These are phyloP conservation scores for Ceratocystis destructans DNA, from an alignment of 2,329 filamentous ascomycete species.

Conservation along the genomic window DNA sequence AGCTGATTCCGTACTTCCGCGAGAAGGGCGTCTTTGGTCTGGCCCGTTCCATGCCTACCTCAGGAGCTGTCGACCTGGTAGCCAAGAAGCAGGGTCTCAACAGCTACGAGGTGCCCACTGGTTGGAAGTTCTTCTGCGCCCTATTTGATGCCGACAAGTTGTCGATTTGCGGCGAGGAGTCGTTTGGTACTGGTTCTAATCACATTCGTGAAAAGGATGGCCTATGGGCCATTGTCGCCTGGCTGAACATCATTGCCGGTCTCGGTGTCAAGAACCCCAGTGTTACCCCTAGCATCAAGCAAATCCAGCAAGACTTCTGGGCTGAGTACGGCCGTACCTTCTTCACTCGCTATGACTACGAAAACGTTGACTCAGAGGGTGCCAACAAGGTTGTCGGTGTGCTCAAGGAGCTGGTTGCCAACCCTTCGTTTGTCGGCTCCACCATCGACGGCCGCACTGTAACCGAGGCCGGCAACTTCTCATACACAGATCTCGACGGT, in stretches of 20 bases:
- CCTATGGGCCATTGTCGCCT: slow-evolving; percentile 91
- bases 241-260: slow-evolving; percentile 96
- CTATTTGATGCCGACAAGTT: slow-evolving; percentile 90
- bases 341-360: slow-evolving; percentile 98
- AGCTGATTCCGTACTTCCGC: slow-evolving; percentile 96
- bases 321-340: slow-evolving; percentile 89
- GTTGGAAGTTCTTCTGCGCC: slow-evolving; percentile 99
- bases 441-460: slow-evolving; percentile 70
- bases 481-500: slow-evolving; percentile 96
- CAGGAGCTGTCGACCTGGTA: slow-evolving; percentile 86
- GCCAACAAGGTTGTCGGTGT: slow-evolving; percentile 81
- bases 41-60: slow-evolving; percentile 95
- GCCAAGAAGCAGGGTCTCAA: slow-evolving; percentile 85
- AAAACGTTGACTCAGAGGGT: slow-evolving; percentile 80
- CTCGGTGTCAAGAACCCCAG: slow-evolving; percentile 69
- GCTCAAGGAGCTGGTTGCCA: slow-evolving; percentile 63
- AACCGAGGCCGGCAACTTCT: slow-evolving; percentile 84
- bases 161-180: slow-evolving; percentile 97
- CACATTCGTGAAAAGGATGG: slow-evolving; percentile 99
- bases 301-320: slow-evolving; percentile 98
- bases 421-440: slow-evolving; percentile 65
- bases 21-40: slow-evolving; percentile 92
- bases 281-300: slow-evolving; percentile 78
- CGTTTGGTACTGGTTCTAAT: slow-evolving; percentile 94
- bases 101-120: slow-evolving; percentile 93